Evolutionary conservation across 495 filamentous ascomycete species (phyloP), one percentile per base, ranked within the genome.

Genomic region (Aspergillus biplanus): DNA sequence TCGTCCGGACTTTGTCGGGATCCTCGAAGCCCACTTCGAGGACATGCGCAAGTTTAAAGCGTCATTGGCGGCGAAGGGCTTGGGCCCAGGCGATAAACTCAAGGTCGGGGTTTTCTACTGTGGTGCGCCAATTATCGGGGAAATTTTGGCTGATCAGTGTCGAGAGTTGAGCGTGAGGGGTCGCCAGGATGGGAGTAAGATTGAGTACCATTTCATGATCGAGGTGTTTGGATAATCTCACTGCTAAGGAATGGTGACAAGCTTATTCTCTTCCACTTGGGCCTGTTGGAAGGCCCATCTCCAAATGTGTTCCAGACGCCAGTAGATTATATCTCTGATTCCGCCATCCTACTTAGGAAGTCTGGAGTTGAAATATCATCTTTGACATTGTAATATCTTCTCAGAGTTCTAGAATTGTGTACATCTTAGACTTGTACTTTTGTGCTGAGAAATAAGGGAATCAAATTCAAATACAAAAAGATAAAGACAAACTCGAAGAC

Each of bases 31-130:
- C 7, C 58, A 52, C 35, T 60, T 35, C 34, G 47, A 60, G 31
- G 47, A 60, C 48, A 60, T 60, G 58, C 33, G 50, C 27, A 60
- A 60, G 15, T 27, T 47, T 13, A 39, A 39, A 13, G 13, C 37
- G 0, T 58, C 56, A 11, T 47, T 58, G 56, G 47, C 56, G 35
- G 33, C 44, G 37, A 37, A 18, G 56, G 56, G 47, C 12, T 16
- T 48, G 42, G 56, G 33, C 16, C 48, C 56, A 2, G 16, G 56
- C 8, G 37, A 58, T 18, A 21, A 39, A 13, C 27, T 58, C 18
- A 58, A 58, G 42, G 32, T 58, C 18, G 56, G 56, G 0, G 56
- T 58, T n/a, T 58, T 58, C 27, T 58, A 47, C 42, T 58, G 56
- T 11, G 56, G 56, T 1, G 56, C 56, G 18, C 56, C 56, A 7